Percentiles rank a stretch among this genome's conserved stretches.
phyloP scores from a whole-genome alignment of 225 moss, liverwort and hornwort genomes.

The Climacium dendroides region DNA sequence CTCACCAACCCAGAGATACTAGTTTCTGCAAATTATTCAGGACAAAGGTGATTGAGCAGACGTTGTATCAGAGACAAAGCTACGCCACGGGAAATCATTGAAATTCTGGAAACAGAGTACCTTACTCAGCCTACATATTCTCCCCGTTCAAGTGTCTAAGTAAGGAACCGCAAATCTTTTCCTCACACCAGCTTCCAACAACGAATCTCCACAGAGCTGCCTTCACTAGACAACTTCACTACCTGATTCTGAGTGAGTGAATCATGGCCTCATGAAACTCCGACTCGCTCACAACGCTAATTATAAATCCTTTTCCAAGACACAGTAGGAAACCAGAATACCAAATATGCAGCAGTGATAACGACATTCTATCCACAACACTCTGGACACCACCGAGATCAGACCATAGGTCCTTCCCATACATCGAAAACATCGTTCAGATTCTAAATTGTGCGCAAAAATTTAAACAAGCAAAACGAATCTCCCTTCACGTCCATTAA shows the following conservation, averaged over 20 bases:
- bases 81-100: background rate
- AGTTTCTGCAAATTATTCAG: constrained; percentile 18
- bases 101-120: background rate
- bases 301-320: background rate
- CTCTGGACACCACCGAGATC: background rate
- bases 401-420: background rate
- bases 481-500: background rate
- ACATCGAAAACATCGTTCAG: background rate
- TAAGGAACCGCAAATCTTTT: background rate
- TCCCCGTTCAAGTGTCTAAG: background rate
- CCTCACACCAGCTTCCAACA: background rate
- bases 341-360: background rate
- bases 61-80: background rate
- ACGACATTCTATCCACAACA: background rate
- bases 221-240: background rate
- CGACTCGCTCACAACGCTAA: background rate
- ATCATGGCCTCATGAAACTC: background rate
- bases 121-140: background rate
- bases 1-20: constrained; percentile 19
- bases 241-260: background rate
- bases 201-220: background rate
- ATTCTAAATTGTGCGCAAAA: background rate
- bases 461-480: background rate
- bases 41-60: constrained; percentile 16
- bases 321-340: background rate